Evolutionary conservation across 176 grass and related monocot genomes (phyloP), one percentile per base, ranked within the genome.

Genomic region (Avena sativa): DNA sequence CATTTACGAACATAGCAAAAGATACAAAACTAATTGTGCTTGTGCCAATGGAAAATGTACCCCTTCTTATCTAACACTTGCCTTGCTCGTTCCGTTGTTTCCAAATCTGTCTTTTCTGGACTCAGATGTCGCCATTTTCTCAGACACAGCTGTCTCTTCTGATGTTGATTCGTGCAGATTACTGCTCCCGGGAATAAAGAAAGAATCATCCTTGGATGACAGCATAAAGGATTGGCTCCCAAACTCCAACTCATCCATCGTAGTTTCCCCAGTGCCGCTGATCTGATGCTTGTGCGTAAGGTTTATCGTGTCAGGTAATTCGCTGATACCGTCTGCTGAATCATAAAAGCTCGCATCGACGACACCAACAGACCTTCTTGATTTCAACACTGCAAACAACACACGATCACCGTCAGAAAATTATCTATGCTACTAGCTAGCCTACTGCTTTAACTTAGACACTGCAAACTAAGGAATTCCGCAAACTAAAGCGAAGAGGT

Each of bases 341-440:
- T 71, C 77, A 34, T 82, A 71, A 1, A 74, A 80, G 8, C 25
- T 52, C 0, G 52, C 75, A 67, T 87, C 68, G 0, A 61, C 71
- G 0, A 85, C 30, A 12, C 52, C 71, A 19, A 63, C 17, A 30
- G 36, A 71, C 71, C 64, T 88, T 55, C 86, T 82, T 79, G 90
- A 79, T 57, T 82, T 91, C 90, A 88, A n/a, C 32, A 48, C 90
- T 91, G 83, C 46, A 30, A 72, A 78, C 40, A 91, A 23, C 3
- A 71, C 30, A 11, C 25, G 14, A 64, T n/a, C 44, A 13, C 78
- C 46, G 12, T 88, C 32, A 88, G 52, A 9, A 53, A 38, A 72
- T 1, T 25, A 55, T 6, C 58, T 34, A 1, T 28, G 28, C 1
- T 30, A 20, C 26, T 36, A 56, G 9, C 26, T 3, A 77, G 15